A percentile compares a stretch with the other conserved stretches of the same genome.
Conservation (phyloP, 2,329 filamentous ascomycete species). For the Nectriaceae sp. region DNA sequence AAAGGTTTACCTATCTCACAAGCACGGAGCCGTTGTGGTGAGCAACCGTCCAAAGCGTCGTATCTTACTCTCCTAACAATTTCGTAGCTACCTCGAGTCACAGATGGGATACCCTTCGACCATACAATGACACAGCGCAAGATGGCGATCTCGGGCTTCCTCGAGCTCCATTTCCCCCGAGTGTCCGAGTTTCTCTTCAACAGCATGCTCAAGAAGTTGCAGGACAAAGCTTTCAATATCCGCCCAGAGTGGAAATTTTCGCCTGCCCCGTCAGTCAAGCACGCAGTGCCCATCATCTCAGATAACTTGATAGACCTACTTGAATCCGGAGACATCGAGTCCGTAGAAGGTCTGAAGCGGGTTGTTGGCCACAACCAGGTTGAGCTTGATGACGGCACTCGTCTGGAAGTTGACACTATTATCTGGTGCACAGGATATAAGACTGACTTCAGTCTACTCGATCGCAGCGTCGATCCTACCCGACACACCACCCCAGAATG, state of each 20-base stretch:
- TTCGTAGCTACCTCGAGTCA: constrained; percentile 28
- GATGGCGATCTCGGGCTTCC: constrained; percentile 30
- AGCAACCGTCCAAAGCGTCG: constrained; percentile 12
- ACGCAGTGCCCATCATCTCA: constrained; percentile 27
- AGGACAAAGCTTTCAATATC: constrained; percentile 25
- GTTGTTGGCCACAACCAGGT: constrained; percentile 25
- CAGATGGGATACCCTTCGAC: constrained; percentile 38
- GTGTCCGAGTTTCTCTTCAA: constrained; percentile 23
- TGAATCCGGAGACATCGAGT: constrained; percentile 37
- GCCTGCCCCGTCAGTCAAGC: constrained; percentile 25
- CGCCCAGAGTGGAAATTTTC: constrained; percentile 31
- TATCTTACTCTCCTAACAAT: background rate
- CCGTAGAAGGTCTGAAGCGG: constrained; percentile 30
- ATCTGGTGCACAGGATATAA: constrained; percentile 39
- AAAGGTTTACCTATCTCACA: constrained; percentile 45
- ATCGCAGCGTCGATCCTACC: constrained; percentile 28
- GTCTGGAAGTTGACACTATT: constrained; percentile 31
- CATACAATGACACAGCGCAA: constrained; percentile 36
- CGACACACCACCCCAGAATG: constrained; percentile 22
- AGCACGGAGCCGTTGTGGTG: constrained; percentile 39
- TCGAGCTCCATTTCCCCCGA: constrained; percentile 27
- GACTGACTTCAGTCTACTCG: constrained; percentile 32
- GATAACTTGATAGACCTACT: constrained; percentile 35
- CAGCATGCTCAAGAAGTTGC: constrained; percentile 24
- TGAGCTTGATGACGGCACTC: constrained; percentile 31